Conservation (phyloP, 2,329 filamentous ascomycete genomes). For the Pseudocercospora eumusae region DNA sequence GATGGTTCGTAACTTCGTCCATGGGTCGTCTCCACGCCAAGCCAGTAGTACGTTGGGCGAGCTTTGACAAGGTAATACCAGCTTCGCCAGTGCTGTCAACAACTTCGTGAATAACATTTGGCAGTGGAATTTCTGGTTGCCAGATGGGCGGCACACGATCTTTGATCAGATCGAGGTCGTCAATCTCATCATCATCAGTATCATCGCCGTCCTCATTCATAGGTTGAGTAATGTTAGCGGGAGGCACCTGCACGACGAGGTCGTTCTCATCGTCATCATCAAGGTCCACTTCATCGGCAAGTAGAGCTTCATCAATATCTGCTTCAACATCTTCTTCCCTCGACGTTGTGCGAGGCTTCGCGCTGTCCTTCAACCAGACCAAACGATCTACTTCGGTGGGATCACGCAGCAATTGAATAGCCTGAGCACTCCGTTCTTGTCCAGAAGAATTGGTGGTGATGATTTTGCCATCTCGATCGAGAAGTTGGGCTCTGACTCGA, state of each 20-base stretch:
- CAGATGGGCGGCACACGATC: slow-evolving; percentile 53
- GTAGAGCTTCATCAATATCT: slow-evolving; percentile 9
- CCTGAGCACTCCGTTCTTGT: slow-evolving; percentile 15
- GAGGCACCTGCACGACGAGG: slow-evolving; percentile 5
- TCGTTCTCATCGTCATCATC: slow-evolving; percentile 16
- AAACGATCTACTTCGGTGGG: slow-evolving; percentile 38
- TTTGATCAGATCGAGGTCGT: slow-evolving; percentile 17
- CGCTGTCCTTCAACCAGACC: slow-evolving; percentile 25
- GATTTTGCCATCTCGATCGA: slow-evolving; percentile 25
- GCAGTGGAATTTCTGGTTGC: slow-evolving; percentile 55
- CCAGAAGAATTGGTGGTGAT: slow-evolving; percentile 14
- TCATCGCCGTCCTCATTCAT: slow-evolving; percentile 2
- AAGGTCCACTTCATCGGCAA: slow-evolving; percentile 13
- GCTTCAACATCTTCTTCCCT: slow-evolving; percentile 15
- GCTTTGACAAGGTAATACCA: slow-evolving; percentile 53
- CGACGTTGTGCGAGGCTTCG: slow-evolving; percentile 3
- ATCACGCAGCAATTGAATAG: slow-evolving; percentile 46
- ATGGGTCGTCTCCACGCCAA: slow-evolving; percentile 56
- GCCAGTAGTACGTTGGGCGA: slow-evolving; percentile 46
- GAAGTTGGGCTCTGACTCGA: slow-evolving; percentile 19
- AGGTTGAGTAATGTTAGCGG: not conserved
- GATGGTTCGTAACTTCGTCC: slow-evolving; percentile 54
- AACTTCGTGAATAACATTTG: slow-evolving; percentile 56
- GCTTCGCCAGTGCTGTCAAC: slow-evolving; percentile 49
- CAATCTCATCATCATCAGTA: slow-evolving; percentile 26